A percentile compares a stretch with the other conserved stretches of the same genome.
Evolutionary conservation across 768 basidiomycete species (phyloP).

Genomic region (Amyloporia xantha): DNA sequence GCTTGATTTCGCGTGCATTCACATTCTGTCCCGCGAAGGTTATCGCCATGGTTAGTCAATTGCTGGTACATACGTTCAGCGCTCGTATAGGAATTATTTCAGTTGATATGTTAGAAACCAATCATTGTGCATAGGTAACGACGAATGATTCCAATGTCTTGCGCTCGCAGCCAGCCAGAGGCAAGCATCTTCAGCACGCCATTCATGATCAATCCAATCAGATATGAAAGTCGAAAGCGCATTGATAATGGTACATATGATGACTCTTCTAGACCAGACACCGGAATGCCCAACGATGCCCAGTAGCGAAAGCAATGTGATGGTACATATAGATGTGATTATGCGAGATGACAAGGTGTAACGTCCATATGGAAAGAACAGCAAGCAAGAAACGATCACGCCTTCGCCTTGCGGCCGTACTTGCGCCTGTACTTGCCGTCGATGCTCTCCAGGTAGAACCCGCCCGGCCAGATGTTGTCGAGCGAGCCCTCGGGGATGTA

Average conservation of each 20-base stretch:
- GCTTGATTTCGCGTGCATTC: no score
- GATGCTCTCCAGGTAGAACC: slow-evolving; percentile 87
- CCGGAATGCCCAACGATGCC: not conserved
- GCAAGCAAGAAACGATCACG: slow-evolving; percentile 2
- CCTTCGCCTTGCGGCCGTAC: slow-evolving; percentile 50
- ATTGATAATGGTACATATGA: not conserved
- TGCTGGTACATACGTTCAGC: not conserved
- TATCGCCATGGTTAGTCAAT: no score
- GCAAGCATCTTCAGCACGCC: not conserved
- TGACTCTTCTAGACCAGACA: not conserved
- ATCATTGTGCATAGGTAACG: no score
- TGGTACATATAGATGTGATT: slow-evolving; percentile 3
- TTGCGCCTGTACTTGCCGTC: slow-evolving; percentile 90
- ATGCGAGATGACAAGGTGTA: not conserved
- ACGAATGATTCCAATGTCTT: not conserved
- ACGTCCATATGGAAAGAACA: not conserved
- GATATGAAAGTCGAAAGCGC: no score
- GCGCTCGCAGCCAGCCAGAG: not conserved
- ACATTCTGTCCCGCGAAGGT: no score
- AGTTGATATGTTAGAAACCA: not conserved
- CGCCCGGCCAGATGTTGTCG: slow-evolving; percentile 91
- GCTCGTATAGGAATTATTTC: not conserved
- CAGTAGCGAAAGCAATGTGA: not conserved
- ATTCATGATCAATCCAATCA: not conserved
- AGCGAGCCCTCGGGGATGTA: slow-evolving; percentile 83